phyloP scores from a whole-genome alignment of 2,329 filamentous ascomycete genomes.

The Diaporthe sp. region DNA sequence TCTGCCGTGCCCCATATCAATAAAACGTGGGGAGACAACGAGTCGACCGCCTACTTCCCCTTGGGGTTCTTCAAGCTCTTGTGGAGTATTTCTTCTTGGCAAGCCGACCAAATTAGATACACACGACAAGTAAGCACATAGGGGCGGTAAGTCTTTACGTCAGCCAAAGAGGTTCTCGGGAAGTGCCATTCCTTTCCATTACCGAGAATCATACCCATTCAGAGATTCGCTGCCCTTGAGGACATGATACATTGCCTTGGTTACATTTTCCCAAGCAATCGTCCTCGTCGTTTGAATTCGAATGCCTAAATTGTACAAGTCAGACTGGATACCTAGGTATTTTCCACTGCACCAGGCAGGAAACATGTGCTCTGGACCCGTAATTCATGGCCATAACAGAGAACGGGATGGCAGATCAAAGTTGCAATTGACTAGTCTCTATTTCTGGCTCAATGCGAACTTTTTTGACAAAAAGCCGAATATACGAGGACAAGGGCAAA shows the following conservation, averaged over 20 bases:
- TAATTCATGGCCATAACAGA: neutral
- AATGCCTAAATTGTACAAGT: neutral
- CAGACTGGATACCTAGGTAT: neutral
- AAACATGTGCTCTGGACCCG: neutral
- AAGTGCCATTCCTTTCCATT: neutral
- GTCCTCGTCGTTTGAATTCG: neutral
- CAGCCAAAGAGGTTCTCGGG: neutral
- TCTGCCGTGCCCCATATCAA: neutral
- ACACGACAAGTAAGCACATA: neutral
- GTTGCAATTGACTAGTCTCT: no score
- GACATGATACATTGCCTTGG: neutral
- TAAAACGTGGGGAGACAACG: constrained; percentile 9
- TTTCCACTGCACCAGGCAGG: neutral
- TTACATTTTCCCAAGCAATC: no score
- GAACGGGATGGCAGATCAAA: no score
- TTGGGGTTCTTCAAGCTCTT: neutral
- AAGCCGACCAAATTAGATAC: neutral
- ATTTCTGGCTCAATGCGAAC: neutral
- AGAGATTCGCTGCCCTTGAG: neutral
- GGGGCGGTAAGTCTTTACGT: neutral
- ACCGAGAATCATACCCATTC: neutral
- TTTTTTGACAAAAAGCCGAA: neutral
- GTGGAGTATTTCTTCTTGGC: constrained; percentile 3
- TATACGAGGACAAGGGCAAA: neutral
- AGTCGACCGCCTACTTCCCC: constrained; percentile 12